Evolutionary conservation across 257 asterid species (phyloP).

Genomic region (Eucommia ulmoides): DNA sequence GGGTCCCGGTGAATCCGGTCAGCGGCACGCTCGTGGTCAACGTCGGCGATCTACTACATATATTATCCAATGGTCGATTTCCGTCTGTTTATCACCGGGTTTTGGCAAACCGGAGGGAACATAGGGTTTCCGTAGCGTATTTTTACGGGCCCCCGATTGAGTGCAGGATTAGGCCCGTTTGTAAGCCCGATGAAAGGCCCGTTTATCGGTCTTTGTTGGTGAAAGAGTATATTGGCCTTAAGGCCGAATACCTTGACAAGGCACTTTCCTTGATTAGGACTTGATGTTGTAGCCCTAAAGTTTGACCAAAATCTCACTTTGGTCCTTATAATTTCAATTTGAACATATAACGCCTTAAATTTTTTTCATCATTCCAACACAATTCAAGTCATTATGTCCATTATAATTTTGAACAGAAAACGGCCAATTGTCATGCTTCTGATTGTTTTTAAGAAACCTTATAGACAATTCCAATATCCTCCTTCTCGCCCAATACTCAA

Average conservation of each 20-base stretch:
- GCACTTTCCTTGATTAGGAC: too few species aligned
- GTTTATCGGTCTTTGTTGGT: constrained; percentile 31
- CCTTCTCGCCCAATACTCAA: too few species aligned
- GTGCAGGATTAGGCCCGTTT: constrained; percentile 31
- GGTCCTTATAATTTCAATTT: too few species aligned
- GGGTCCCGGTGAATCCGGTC: constrained; percentile 38
- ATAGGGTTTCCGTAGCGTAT: constrained; percentile 40
- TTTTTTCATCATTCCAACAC: too few species aligned
- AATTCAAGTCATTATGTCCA: too few species aligned
- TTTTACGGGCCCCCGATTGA: constrained; percentile 48
- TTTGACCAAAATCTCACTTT: too few species aligned
- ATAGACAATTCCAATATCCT: too few species aligned
- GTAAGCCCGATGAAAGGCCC: constrained; percentile 14
- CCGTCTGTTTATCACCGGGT: constrained; percentile 44
- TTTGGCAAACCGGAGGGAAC: constrained; percentile 33
- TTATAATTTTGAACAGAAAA: too few species aligned
- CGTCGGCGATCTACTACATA: constrained; percentile 63
- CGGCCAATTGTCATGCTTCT: too few species aligned
- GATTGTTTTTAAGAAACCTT: too few species aligned
- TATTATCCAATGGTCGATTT: constrained; percentile 47
- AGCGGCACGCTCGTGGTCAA: constrained; percentile 47
- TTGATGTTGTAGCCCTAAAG: too few species aligned
- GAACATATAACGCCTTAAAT: too few species aligned
- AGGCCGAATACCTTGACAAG: constrained; percentile 47
- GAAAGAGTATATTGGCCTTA: constrained; percentile 47